Base-by-base conservation (phyloP, 2,329 filamentous ascomycete genomes). In the Xylariales sp. region DNA sequence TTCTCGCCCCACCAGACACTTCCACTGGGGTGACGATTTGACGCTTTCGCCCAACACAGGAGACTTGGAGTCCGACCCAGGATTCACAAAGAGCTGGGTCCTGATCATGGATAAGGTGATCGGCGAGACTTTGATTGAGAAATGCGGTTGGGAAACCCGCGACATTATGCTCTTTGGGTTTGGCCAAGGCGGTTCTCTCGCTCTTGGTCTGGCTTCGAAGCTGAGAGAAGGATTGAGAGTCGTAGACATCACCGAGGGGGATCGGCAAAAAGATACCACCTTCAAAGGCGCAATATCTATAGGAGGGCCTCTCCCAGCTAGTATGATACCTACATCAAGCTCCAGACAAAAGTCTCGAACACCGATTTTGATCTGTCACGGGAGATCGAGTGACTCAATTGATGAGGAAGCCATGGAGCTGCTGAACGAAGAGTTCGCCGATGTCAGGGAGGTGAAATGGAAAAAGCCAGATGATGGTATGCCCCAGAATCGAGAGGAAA, bases 401-500 rank as follows among this genome's bases (percentile, higher is more conserved):
- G 81, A 81, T 8, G 73, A 78, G 5, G 75, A 78, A 8, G 78
- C 78, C 0, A 68, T 83, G 13, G 73, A 79, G n/a, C 66, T 73
- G 40, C 63, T 89, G 24, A 83, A 79, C 56, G 66, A 68, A 29
- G 73, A 77, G 38, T 93, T 91, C 60, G 65, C 71, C 46, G 71
- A 80, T 51, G 79, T 88, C 16, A 72, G 79, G 57, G 70, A 82
- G 46, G 80, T 80, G 40, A 76, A 76, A 52, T 93, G 86, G 79
- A 76, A 72, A 53, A 78, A 82, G 54, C 61, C 59, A 3, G 85
- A 83, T 5, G 88, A 95, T 59, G 75, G 74, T 1, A 95, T 96
- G 90, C 88, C 89, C n/a, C 68, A 71, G 31, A 83, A 74, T 56
- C 72, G 84, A 37, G 88, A 94, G 10, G 90, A 97, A 70, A 90